Evolutionary conservation across 2,329 filamentous ascomycete species (phyloP), one percentile per base, ranked within the genome.

Genomic region (Botrytis aclada): DNA sequence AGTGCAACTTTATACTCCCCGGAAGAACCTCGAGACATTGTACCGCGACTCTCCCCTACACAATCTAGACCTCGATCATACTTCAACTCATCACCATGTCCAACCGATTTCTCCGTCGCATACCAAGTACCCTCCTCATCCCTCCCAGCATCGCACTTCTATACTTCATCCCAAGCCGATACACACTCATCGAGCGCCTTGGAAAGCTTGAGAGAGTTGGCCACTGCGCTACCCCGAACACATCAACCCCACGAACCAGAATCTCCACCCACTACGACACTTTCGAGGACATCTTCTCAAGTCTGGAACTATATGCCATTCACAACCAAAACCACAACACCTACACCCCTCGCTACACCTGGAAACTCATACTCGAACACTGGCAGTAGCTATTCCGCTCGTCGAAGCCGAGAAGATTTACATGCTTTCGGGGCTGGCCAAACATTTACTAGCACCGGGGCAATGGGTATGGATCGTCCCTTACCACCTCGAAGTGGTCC

Each of bases 1-100:
- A 83, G 85, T 74, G 83, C 86, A 39, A 83, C 83, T 75, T 43
- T 71, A 39, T 62, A 72, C 41, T 71, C 82, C 12, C 84, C 82
- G 62, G 82, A 85, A 73, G 82, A 84, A 69, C 88, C 89, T 78
- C 87, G 85, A 77, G 89, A 90, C 80, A 90, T 90, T 76, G 86
- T 91, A 75, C 89, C 89, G 67, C 87, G 88, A 74, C 88, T 88
- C 51, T 89, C 88, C 18, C 89, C 89, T 20, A 90, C 89, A 25
- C 85, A 88, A 74, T 88, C 88, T 61, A 86, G 82, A 86, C 88
- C 69, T 85, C 84, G 79, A 83, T 88, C 80, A 83, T 87, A 88
- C 86, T 76, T 87, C 88, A 76, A 85, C 83, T 39, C 87, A 84
- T 69, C 80, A 60, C 75, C 79, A 51, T 70, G 76, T 4, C 60